Percentiles rank a stretch among this genome's conserved stretches.
Evolutionary conservation across 805 yeast genomes (phyloP).

Genomic region (Ogataea saltuana): DNA sequence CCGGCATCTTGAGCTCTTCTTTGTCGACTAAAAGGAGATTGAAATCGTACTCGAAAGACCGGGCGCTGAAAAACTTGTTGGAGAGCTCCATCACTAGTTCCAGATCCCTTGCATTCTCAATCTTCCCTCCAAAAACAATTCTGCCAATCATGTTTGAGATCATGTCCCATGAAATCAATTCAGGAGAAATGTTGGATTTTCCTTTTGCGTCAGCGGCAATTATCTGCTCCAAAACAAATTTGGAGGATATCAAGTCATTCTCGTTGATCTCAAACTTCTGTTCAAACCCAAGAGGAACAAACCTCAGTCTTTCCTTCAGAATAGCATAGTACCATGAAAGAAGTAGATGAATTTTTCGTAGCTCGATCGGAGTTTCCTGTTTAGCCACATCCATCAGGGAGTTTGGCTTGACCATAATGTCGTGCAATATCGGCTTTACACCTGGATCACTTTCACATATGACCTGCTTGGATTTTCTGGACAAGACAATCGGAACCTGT

Average conservation of each 20-base stretch:
- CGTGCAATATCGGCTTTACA: slow-evolving; percentile 46
- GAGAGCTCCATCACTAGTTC: slow-evolving; percentile 39
- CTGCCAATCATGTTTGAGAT: slow-evolving; percentile 50
- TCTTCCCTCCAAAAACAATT: slow-evolving; percentile 68
- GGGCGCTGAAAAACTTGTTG: slow-evolving; percentile 37
- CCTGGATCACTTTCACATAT: slow-evolving; percentile 66
- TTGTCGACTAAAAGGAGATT: slow-evolving; percentile 39
- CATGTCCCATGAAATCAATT: slow-evolving; percentile 54
- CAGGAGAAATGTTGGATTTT: slow-evolving; percentile 45
- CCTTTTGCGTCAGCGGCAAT: slow-evolving; percentile 30
- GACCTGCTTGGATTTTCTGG: slow-evolving; percentile 55
- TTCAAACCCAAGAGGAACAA: slow-evolving; percentile 62
- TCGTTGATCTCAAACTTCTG: slow-evolving; percentile 70
- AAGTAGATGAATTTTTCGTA: slow-evolving; percentile 50
- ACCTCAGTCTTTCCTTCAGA: slow-evolving; percentile 57
- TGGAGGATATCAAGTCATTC: slow-evolving; percentile 60
- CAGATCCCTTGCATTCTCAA: slow-evolving; percentile 45
- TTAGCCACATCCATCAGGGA: slow-evolving; percentile 16
- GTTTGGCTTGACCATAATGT: slow-evolving; percentile 28
- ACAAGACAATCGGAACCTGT: slow-evolving; percentile 53
- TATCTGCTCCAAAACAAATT: slow-evolving; percentile 44
- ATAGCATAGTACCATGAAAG: slow-evolving; percentile 72
- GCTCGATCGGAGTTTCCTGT: slow-evolving; percentile 41
- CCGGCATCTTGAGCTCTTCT: slow-evolving; percentile 45
- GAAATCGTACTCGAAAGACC: slow-evolving; percentile 44